Conservation (phyloP, 495 filamentous ascomycete genomes). For the Penicillium goetzii region DNA sequence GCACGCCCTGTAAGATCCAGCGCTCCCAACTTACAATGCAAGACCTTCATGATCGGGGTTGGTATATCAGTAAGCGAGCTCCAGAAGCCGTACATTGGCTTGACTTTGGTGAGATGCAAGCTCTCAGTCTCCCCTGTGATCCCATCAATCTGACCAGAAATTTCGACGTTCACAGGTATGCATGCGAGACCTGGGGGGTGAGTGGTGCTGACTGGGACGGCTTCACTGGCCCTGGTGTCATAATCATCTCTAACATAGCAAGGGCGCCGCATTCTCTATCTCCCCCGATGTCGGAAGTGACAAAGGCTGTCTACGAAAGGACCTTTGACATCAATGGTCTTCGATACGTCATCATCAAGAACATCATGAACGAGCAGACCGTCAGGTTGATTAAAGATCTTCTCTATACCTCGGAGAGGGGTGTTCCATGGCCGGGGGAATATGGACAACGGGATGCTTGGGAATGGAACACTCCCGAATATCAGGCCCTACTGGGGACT, state of each 20-base stretch:
- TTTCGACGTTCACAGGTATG: background rate
- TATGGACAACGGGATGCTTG: background rate
- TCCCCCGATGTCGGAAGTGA: conserved; percentile 2
- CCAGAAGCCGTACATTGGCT: background rate
- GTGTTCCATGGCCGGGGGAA: background rate
- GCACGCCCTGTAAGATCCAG: background rate
- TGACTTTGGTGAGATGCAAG: background rate
- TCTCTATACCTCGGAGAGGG: background rate
- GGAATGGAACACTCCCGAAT: background rate
- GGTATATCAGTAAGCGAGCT: background rate
- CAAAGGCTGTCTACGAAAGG: background rate
- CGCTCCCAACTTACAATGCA: background rate
- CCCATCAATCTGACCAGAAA: background rate
- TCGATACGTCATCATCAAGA: background rate
- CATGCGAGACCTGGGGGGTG: background rate
- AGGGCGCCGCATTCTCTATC: background rate
- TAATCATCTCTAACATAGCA: background rate
- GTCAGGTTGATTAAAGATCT: background rate
- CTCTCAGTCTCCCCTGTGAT: background rate
- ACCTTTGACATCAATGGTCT: background rate
- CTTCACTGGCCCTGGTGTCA: background rate
- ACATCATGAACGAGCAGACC: background rate
- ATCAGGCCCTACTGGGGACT: background rate
- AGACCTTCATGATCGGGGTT: background rate
- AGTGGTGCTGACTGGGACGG: background rate